These are phyloP conservation scores for Erysimum cheiranthoides DNA, from an alignment of 345 rosid genomes.

Conservation along the genomic window DNA sequence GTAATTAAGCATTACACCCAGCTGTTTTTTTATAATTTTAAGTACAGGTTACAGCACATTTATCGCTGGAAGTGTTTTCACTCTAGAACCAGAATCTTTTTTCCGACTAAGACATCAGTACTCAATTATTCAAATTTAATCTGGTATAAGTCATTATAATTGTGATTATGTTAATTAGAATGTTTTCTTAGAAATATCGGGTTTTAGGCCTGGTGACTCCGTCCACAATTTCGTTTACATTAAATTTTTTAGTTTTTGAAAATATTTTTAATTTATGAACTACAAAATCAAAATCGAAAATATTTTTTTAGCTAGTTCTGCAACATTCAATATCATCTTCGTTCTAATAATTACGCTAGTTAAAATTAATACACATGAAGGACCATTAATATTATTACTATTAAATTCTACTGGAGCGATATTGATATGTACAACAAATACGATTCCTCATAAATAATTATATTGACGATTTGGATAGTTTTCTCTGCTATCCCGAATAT, in stretches of 20 bases:
- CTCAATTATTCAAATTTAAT: conserved; percentile 27
- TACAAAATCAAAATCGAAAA: neutral
- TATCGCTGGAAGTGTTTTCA: conserved; percentile 28
- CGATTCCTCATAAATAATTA: too few species aligned
- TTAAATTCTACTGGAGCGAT: too few species aligned
- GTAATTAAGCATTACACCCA: conserved; percentile 14
- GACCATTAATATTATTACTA: too few species aligned
- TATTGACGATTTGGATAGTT: too few species aligned
- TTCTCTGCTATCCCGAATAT: too few species aligned
- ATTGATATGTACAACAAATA: too few species aligned
- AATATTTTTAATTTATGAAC: neutral
- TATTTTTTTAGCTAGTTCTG: neutral
- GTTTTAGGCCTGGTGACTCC: neutral
- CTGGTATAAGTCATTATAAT: conserved; percentile 30
- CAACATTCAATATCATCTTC: too few species aligned
- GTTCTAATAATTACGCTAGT: too few species aligned
- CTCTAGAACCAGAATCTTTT: conserved; percentile 21
- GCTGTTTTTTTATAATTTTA: neutral
- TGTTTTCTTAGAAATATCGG: neutral
- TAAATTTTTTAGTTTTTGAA: neutral
- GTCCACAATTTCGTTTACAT: neutral
- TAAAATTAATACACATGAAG: too few species aligned
- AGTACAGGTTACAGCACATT: conserved; percentile 2
- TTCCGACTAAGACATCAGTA: conserved; percentile 9
- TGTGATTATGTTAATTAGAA: conserved; percentile 3